These are phyloP conservation scores for Pyricularia grisea DNA, from an alignment of 2,329 filamentous ascomycete genomes.

Conservation along the genomic window DNA sequence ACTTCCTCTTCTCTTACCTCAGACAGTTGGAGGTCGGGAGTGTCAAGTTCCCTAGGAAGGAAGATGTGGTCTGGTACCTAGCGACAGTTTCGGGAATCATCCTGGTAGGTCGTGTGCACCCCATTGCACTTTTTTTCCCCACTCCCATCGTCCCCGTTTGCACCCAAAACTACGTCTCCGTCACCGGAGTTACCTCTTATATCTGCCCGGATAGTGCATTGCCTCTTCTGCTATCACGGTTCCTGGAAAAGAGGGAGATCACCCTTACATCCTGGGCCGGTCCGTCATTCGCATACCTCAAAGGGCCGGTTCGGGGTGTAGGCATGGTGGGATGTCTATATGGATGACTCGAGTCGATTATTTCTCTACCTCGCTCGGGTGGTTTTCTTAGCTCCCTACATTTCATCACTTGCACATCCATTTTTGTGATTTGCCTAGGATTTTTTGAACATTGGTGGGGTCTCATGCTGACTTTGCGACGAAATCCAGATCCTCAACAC, in stretches of 20 bases:
- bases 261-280: constrained; percentile 53
- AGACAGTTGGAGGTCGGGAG: constrained; percentile 64
- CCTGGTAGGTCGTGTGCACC: constrained; percentile 54
- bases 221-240: constrained; percentile 65
- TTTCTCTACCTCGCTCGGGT: constrained; percentile 47
- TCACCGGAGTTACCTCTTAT: constrained; percentile 36
- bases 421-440: background rate
- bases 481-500: constrained; percentile 39
- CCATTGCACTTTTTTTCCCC: constrained; percentile 10
- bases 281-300: constrained; percentile 59
- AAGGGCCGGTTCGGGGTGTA: constrained; percentile 54
- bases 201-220: constrained; percentile 70
- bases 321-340: constrained; percentile 68
- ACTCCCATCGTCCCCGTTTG: constrained; percentile 29
- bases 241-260: constrained; percentile 78
- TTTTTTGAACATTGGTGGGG: background rate
- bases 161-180: constrained; percentile 16
- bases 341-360: constrained; percentile 55
- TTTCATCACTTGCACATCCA: constrained; percentile 20
- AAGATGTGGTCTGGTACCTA: constrained; percentile 74
- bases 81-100: constrained; percentile 63
- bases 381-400: constrained; percentile 56
- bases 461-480: background rate
- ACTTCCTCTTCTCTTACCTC: constrained; percentile 71
- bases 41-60: constrained; percentile 62